Evolutionary conservation across 768 basidiomycete species (phyloP).

Genomic region (Tulasnella sp.): DNA sequence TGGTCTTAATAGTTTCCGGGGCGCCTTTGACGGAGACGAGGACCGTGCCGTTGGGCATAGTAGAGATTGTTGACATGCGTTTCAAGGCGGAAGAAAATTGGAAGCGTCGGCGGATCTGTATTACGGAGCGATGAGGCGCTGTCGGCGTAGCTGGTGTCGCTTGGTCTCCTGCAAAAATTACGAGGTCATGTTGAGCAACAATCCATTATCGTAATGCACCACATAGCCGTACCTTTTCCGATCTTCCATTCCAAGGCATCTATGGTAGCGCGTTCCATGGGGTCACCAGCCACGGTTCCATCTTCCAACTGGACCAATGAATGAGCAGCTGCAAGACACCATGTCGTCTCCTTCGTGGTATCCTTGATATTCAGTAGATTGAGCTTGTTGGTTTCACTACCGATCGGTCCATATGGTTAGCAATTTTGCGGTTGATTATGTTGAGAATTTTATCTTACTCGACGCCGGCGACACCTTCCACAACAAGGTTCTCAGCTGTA

Average conservation of each 20-base stretch:
- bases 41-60: slow-evolving; percentile 48
- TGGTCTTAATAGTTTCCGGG: slow-evolving; percentile 87
- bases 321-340: slow-evolving; percentile 88
- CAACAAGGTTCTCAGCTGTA: slow-evolving; percentile 86
- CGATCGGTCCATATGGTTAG: not conserved
- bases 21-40: slow-evolving; percentile 80
- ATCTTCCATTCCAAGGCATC: slow-evolving; percentile 86
- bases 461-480: slow-evolving; percentile 88
- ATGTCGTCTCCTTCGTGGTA: slow-evolving; percentile 63
- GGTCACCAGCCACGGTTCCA: slow-evolving; percentile 89
- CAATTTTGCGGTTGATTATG: not conserved
- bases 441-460: slow-evolving; percentile 44
- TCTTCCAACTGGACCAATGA: slow-evolving; percentile 92
- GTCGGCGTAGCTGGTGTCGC: slow-evolving; percentile 45
- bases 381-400: slow-evolving; percentile 46
- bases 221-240: slow-evolving; percentile 35
- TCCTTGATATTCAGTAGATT: slow-evolving; percentile 73
- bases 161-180: slow-evolving; percentile 44
- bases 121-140: slow-evolving; percentile 43
- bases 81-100: slow-evolving; percentile 97
- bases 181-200: not conserved
- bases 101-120: slow-evolving; percentile 82
- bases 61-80: slow-evolving; percentile 88
- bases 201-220: not conserved
- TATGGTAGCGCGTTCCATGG: slow-evolving; percentile 97